These are phyloP conservation scores for Sarocladiaceae sp. DNA, from an alignment of 2,329 filamentous ascomycete genomes.

Conservation along the genomic window DNA sequence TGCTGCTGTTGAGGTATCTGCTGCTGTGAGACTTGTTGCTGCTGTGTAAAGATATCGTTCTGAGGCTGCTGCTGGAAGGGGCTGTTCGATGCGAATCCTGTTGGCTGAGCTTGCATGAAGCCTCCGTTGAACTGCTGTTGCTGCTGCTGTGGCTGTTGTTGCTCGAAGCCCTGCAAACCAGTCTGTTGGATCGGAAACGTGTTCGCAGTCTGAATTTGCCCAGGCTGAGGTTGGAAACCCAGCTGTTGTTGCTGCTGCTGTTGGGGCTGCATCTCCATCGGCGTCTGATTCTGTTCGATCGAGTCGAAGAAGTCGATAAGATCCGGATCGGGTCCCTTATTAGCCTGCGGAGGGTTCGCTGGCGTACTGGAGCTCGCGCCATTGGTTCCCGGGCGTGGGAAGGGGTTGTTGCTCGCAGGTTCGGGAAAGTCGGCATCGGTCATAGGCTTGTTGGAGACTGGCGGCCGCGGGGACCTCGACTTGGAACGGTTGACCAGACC, in stretches of 20 bases:
- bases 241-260: constrained; percentile 26
- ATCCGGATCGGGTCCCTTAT: constrained; percentile 67
- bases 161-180: constrained; percentile 5
- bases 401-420: constrained; percentile 38
- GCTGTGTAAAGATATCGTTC: constrained; percentile 11
- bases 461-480: constrained; percentile 15
- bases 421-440: constrained; percentile 34
- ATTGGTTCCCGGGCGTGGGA: constrained; percentile 31
- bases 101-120: constrained; percentile 14
- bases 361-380: constrained; percentile 22
- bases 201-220: not conserved
- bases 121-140: constrained; percentile 3
- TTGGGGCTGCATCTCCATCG: constrained; percentile 38
- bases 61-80: constrained; percentile 28
- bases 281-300: constrained; percentile 83
- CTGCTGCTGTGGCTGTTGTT: constrained; percentile 6
- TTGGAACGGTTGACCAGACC: constrained; percentile 26
- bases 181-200: constrained; percentile 1
- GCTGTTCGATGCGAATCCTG: constrained; percentile 22
- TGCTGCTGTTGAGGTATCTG: constrained; percentile 33
- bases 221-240: constrained; percentile 13
- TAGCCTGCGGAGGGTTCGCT: constrained; percentile 34
- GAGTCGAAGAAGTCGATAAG: constrained; percentile 94
- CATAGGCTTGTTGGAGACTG: constrained; percentile 17
- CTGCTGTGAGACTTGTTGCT: constrained; percentile 32